A percentile compares a stretch with the other conserved stretches of the same genome.
Evolutionary conservation across 2,329 filamentous ascomycete species (phyloP).

Genomic region (Talaromyces sp.): DNA sequence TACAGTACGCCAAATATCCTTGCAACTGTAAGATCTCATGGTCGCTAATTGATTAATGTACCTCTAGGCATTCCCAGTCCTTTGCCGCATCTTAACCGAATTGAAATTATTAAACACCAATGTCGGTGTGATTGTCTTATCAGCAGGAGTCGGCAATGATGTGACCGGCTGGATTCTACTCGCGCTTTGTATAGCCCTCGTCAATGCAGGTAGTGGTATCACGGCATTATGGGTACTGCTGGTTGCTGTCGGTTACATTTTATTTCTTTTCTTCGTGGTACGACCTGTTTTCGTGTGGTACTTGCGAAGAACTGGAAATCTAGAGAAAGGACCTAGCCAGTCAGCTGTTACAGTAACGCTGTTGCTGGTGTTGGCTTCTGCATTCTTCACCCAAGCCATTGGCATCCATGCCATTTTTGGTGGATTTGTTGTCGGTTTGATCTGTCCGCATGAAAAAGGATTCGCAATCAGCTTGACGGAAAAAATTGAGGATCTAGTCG

Average conservation of each 20-base stretch:
- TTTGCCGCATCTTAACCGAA: conserved; percentile 89
- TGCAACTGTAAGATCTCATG: background rate
- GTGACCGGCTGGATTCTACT: conserved; percentile 87
- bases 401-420: conserved; percentile 94
- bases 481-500: conserved; percentile 88
- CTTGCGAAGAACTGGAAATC: conserved; percentile 65
- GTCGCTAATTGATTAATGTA: conserved; percentile 8
- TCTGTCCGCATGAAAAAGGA: conserved; percentile 82
- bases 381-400: conserved; percentile 86
- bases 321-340: conserved; percentile 85
- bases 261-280: conserved; percentile 69
- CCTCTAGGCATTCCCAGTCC: conserved; percentile 75
- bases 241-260: conserved; percentile 65
- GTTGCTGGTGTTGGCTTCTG: conserved; percentile 68
- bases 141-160: conserved; percentile 89
- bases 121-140: conserved; percentile 82
- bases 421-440: conserved; percentile 80
- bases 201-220: conserved; percentile 78
- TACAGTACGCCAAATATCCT: conserved; percentile 49
- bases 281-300: conserved; percentile 70
- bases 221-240: conserved; percentile 82
- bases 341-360: conserved; percentile 77
- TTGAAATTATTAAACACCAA: conserved; percentile 76
- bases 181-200: conserved; percentile 85
- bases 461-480: conserved; percentile 89